Percentiles rank a stretch among this genome's conserved stretches.
Conservation (phyloP, 192 early-diverging fungal species). For the Coemansia sp. region DNA sequence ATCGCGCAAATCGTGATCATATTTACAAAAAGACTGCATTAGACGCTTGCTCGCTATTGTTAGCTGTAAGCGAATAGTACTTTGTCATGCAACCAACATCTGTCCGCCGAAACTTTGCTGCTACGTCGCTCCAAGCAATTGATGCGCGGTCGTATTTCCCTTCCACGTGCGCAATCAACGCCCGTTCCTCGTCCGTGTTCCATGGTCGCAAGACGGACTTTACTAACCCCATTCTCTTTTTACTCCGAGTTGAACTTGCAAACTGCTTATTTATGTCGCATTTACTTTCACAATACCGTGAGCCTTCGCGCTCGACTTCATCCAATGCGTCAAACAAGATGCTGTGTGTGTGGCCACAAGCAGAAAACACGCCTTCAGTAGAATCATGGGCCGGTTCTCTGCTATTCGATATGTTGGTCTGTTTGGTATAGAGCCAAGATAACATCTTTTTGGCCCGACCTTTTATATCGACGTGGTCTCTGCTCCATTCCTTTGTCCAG, state of each 20-base stretch:
- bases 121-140: slow-evolving; percentile 19
- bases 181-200: slow-evolving; percentile 17
- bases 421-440: not conserved
- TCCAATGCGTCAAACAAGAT: slow-evolving; percentile 7
- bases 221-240: no score
- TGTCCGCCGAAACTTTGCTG: slow-evolving; percentile 14
- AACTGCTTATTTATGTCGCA: no score
- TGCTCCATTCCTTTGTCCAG: not conserved
- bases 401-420: not conserved
- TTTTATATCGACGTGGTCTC: not conserved
- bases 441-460: not conserved
- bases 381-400: not conserved
- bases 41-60: no score
- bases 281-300: not conserved
- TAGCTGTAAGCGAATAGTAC: slow-evolving; percentile 17
- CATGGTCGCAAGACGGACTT: slow-evolving; percentile 12
- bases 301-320: not conserved
- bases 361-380: not conserved
- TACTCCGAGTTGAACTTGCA: no score
- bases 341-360: not conserved
- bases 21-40: no score
- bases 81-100: slow-evolving; percentile 35
- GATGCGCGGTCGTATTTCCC: not conserved
- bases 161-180: slow-evolving; percentile 8
- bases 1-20: no score